Base-by-base conservation (phyloP, 1,284 basidiomycete genomes). In the Pisolithus thermaeus region DNA sequence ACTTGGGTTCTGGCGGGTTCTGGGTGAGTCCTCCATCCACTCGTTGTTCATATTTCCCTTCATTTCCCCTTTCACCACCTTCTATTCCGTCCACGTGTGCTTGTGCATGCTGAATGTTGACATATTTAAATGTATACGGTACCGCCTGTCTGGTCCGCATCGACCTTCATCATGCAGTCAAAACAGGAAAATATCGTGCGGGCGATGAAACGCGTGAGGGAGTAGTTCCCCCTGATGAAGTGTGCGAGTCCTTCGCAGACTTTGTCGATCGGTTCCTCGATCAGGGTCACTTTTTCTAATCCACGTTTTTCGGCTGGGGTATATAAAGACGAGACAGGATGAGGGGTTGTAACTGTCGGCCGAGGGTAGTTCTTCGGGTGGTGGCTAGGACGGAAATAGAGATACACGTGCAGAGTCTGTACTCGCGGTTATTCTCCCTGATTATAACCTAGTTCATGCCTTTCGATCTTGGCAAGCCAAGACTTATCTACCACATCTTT, bases 131-230 rank as follows among this genome's bases (percentile, higher is more conserved):
- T 27, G 7, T 27, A 27, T 27, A 7, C 27, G 4, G 7, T 7
- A 2, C n/a, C 25, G 16, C 11, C 6, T 25, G 6, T n/a, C 14
- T n/a, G 11, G 11, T 25, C 14, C 12, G 11, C 25, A 14, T 27
- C 27, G 40, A 16, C 22, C 38, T 47, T 38, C 40, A 43, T 42
- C 49, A 39, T 30, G 12, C 52, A 83, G 82, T 83, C 45, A 74
- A 73, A 57, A 83, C 83, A 4, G 84, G 83, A 11, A 86, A 85
- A 57, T 86, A 84, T 59, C 71, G 81, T 14, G 20, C 64, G 6
- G 81, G 81, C 5, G 82, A 84, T 58, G 83, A 85, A 61, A 55
- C 38, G 1, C 68, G 65, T 45, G 50, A 57, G 23, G 72, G 71
- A 0, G 54, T 65, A 1, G 52, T 61, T 11, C 70, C 75, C 12